These are phyloP conservation scores for Podaxis sp. DNA, from an alignment of 768 basidiomycete genomes.

Conservation along the genomic window DNA sequence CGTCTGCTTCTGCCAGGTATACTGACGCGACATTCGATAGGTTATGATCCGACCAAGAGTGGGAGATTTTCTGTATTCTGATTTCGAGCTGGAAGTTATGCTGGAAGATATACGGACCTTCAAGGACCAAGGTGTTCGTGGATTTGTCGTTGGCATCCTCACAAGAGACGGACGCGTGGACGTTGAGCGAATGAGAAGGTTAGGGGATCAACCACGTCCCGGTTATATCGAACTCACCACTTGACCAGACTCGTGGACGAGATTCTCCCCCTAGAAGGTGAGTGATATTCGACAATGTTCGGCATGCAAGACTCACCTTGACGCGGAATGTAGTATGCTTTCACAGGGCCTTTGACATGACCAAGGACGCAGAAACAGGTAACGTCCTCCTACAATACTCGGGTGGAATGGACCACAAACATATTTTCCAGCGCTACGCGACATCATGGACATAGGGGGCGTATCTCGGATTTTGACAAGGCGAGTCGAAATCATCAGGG, in stretches of 20 bases:
- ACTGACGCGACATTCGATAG: constrained; percentile 34
- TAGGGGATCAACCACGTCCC: constrained; percentile 22
- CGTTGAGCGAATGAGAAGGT: constrained; percentile 56
- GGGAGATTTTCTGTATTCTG: constrained; percentile 78
- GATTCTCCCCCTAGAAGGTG: constrained; percentile 65
- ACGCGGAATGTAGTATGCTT: constrained; percentile 57
- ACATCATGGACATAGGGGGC: constrained; percentile 56
- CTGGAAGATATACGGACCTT: constrained; percentile 66
- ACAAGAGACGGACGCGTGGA: constrained; percentile 59
- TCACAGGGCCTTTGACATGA: constrained; percentile 81
- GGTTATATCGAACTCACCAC: background rate
- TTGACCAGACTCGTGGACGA: constrained; percentile 52
- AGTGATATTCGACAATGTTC: constrained; percentile 7
- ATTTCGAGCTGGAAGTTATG: constrained; percentile 71
- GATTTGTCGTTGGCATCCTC: constrained; percentile 70
- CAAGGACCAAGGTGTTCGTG: constrained; percentile 55
- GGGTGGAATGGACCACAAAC: background rate
- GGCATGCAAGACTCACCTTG: background rate
- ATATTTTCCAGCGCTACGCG: constrained; percentile 37
- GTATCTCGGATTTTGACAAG: constrained; percentile 81
- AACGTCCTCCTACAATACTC: constrained; percentile 9
- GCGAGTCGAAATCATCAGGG: constrained; percentile 32
- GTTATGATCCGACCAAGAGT: constrained; percentile 78
- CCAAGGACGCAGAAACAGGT: constrained; percentile 55
- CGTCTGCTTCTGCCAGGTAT: background rate